Conservation (phyloP, 2,329 filamentous ascomycete species). For the Didymella lethalis region DNA sequence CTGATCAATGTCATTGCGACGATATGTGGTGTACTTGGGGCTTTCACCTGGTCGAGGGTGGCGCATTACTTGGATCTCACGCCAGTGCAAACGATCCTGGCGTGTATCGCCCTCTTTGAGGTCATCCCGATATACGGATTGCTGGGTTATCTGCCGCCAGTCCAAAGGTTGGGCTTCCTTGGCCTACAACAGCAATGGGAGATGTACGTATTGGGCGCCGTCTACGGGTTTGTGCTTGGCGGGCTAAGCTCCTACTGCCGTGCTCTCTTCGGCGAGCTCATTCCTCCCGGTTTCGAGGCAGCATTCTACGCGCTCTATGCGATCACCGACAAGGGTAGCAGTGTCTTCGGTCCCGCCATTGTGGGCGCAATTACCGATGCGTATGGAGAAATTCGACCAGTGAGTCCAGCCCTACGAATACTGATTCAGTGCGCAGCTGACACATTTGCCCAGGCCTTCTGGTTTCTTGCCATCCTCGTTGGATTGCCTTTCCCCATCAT, state of each 20-base stretch:
- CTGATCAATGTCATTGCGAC: conserved; percentile 95
- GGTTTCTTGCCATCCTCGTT: conserved; percentile 87
- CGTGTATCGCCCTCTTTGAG: conserved; percentile 91
- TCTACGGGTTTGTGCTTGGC: conserved; percentile 95
- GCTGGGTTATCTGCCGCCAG: conserved; percentile 82
- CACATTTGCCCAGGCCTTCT: conserved; percentile 70
- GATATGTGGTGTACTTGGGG: conserved; percentile 81
- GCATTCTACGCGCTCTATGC: conserved; percentile 97
- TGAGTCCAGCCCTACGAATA: conserved; percentile 30
- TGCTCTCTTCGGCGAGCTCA: conserved; percentile 89
- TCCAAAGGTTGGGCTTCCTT: conserved; percentile 75
- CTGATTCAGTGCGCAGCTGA: not conserved
- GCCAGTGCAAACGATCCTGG: conserved; percentile 87
- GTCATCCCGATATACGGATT: conserved; percentile 92
- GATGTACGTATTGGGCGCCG: conserved; percentile 89
- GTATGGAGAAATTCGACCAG: conserved; percentile 58
- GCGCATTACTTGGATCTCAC: conserved; percentile 73
- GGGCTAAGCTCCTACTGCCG: conserved; percentile 91
- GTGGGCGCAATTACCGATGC: conserved; percentile 90
- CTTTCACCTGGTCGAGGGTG: conserved; percentile 86
- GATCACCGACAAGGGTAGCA: conserved; percentile 96
- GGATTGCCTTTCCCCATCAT: conserved; percentile 85
- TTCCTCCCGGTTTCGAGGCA: conserved; percentile 91
- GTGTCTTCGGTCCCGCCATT: conserved; percentile 91
- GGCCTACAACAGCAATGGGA: conserved; percentile 96